These are phyloP conservation scores for Pseudogymnoascus sp. DNA, from an alignment of 2,329 filamentous ascomycete genomes.

Conservation along the genomic window DNA sequence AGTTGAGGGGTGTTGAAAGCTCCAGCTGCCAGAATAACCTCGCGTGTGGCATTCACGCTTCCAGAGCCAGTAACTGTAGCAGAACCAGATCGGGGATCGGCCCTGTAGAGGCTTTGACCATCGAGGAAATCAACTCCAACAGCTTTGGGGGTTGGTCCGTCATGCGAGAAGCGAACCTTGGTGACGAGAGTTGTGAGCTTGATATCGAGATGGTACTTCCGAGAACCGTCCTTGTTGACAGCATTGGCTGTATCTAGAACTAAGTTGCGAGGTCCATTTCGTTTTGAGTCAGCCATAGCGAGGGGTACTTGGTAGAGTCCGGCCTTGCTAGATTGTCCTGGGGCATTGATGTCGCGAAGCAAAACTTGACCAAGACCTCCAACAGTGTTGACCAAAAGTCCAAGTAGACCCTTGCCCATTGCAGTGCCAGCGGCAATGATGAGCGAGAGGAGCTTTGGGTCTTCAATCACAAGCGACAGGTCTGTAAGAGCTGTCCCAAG, in stretches of 20 bases:
- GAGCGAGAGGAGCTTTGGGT: constrained; percentile 17
- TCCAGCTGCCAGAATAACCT: constrained; percentile 45
- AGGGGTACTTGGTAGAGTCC: constrained; percentile 24
- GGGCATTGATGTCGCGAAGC: constrained; percentile 19
- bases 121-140: constrained; percentile 39
- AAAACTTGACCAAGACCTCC: constrained; percentile 16
- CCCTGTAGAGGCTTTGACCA: constrained; percentile 38
- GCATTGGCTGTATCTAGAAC: constrained; percentile 23
- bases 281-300: constrained; percentile 17
- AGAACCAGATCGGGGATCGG: constrained; percentile 34
- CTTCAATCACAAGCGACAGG: constrained; percentile 17
- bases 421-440: constrained; percentile 19
- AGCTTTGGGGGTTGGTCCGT: constrained; percentile 30
- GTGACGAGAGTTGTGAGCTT: constrained; percentile 32
- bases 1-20: constrained; percentile 43
- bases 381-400: constrained; percentile 13
- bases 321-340: constrained; percentile 18
- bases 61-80: constrained; percentile 24
- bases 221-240: constrained; percentile 19
- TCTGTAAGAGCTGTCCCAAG: constrained; percentile 22
- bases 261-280: constrained; percentile 24
- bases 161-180: constrained; percentile 35
- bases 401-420: constrained; percentile 16
- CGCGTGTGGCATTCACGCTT: constrained; percentile 33
- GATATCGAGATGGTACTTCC: constrained; percentile 22